phyloP scores from a whole-genome alignment of 495 filamentous ascomycete genomes.

The Penicillium parvum region DNA sequence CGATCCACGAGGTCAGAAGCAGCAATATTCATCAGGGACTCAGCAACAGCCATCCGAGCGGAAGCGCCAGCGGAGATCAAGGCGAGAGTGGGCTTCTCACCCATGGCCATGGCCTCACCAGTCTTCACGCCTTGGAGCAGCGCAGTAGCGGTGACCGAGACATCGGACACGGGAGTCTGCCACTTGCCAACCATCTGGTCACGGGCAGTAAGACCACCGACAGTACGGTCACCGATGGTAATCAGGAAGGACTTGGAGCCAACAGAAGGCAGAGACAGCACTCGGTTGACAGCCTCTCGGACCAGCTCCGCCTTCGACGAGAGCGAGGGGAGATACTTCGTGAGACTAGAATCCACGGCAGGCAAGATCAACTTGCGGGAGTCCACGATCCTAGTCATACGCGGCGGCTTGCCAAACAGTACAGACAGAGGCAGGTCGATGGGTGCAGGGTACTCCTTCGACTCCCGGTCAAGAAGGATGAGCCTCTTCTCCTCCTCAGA shows the following conservation, averaged over 20 bases:
- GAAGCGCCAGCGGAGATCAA: constrained; percentile 91
- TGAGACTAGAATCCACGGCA: constrained; percentile 65
- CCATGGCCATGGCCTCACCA: constrained; percentile 96
- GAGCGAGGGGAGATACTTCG: constrained; percentile 57
- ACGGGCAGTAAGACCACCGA: constrained; percentile 80
- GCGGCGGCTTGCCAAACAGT: constrained; percentile 86
- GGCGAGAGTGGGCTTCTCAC: constrained; percentile 86
- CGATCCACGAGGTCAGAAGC: constrained; percentile 79
- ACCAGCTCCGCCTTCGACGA: constrained; percentile 59
- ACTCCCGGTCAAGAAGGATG: constrained; percentile 77
- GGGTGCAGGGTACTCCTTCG: constrained; percentile 66
- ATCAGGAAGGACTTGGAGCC: constrained; percentile 96
- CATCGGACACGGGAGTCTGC: constrained; percentile 94
- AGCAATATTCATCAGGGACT: constrained; percentile 86
- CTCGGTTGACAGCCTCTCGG: constrained; percentile 68
- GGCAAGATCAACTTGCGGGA: constrained; percentile 66
- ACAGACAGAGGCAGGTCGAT: constrained; percentile 91
- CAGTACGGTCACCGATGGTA: constrained; percentile 89
- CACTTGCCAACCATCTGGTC: constrained; percentile 97
- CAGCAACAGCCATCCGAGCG: constrained; percentile 92
- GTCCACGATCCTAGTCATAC: constrained; percentile 73
- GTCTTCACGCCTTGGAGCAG: constrained; percentile 67
- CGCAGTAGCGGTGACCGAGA: constrained; percentile 83
- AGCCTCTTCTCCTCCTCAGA: constrained; percentile 64
- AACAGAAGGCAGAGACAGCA: constrained; percentile 80